These are phyloP conservation scores for Colletotrichum acutatum DNA, from an alignment of 2,329 filamentous ascomycete species.

Conservation along the genomic window DNA sequence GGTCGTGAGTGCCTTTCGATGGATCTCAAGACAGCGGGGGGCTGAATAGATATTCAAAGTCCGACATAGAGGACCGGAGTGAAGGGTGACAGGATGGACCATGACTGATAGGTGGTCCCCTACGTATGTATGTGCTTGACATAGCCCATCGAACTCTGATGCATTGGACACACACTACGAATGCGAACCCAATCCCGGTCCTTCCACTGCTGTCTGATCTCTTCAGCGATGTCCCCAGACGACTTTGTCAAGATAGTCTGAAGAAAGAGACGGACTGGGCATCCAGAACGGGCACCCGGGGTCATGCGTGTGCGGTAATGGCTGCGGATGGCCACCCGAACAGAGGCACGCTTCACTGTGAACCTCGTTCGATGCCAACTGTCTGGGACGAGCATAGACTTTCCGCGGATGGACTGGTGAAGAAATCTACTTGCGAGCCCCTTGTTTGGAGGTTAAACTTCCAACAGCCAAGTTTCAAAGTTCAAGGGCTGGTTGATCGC, in stretches of 20 bases:
- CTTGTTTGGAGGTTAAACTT: constrained; percentile 21
- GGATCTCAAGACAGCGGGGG: neutral
- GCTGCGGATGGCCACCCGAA: neutral
- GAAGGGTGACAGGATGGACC: constrained; percentile 18
- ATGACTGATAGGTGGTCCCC: constrained; percentile 23
- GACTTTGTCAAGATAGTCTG: neutral
- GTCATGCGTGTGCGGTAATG: constrained; percentile 1
- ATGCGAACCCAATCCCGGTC: constrained; percentile 3
- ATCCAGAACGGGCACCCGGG: neutral
- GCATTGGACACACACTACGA: constrained; percentile 14
- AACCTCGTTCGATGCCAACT: constrained; percentile 4
- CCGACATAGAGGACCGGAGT: neutral
- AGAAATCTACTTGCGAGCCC: constrained; percentile 13
- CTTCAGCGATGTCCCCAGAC: constrained; percentile 23
- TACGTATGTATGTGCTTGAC: constrained; percentile 19
- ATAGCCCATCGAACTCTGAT: neutral
- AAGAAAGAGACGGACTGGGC: constrained; percentile 18
- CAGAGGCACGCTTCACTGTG: neutral
- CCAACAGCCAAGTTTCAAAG: constrained; percentile 32
- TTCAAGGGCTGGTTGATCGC: constrained; percentile 19
- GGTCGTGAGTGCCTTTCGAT: constrained; percentile 18
- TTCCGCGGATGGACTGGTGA: neutral
- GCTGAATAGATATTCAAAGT: constrained; percentile 19
- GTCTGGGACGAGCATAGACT: neutral
- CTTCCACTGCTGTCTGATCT: constrained; percentile 31